These are phyloP conservation scores for Miscanthus lutarioriparius DNA, from an alignment of 176 grass and related monocot genomes.

Conservation along the genomic window DNA sequence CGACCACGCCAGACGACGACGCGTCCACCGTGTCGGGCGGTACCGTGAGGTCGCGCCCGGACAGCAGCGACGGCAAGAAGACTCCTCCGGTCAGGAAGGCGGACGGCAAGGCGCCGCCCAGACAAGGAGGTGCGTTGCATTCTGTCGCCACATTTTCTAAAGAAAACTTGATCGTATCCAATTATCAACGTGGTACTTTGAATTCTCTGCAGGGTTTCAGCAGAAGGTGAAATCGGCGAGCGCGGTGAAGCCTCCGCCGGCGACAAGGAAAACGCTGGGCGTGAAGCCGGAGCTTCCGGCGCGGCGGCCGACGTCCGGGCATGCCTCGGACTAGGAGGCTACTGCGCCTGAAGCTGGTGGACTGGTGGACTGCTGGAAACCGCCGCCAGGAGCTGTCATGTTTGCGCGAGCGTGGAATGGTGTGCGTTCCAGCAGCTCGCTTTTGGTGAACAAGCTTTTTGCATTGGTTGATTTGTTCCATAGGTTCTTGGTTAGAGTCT, in stretches of 20 bases:
- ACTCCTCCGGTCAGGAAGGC: constrained; percentile 35
- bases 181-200: not conserved
- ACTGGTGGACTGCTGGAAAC: constrained; percentile 17
- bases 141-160: not conserved
- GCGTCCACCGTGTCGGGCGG: constrained; percentile 23
- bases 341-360: not conserved
- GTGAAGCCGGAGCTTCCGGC: constrained; percentile 43
- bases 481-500: not conserved
- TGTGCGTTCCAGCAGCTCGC: not conserved
- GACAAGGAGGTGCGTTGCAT: constrained; percentile 41
- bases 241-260: constrained; percentile 29
- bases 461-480: not conserved
- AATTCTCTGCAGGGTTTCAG: constrained; percentile 29
- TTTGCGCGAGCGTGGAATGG: not conserved
- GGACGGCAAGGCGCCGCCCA: constrained; percentile 43
- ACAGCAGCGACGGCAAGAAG: constrained; percentile 44
- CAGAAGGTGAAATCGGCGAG: constrained; percentile 37
- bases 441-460: not conserved
- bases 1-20: constrained; percentile 49
- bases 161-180: not conserved
- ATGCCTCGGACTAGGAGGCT: constrained; percentile 58
- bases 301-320: constrained; percentile 37
- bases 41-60: constrained; percentile 34
- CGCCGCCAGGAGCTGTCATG: not conserved
- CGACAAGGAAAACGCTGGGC: constrained; percentile 26